These are phyloP conservation scores for Chytriomyces confervae DNA, from an alignment of 192 early-diverging fungal genomes.

Conservation along the genomic window DNA sequence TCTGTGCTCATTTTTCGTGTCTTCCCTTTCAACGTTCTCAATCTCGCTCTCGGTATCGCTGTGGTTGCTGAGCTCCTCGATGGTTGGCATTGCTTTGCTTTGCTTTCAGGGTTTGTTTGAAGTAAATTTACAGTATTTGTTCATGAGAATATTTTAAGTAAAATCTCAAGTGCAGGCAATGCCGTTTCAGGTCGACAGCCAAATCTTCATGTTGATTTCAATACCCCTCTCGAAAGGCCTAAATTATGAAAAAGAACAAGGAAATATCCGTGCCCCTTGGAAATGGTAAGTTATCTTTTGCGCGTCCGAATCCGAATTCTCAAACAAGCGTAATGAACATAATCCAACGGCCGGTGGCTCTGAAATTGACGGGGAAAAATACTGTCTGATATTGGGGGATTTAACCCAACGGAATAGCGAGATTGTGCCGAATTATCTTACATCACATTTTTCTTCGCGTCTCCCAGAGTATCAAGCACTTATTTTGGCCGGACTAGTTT, in stretches of 20 bases:
- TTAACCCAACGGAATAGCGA: constrained; percentile 67
- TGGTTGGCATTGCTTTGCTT: not conserved
- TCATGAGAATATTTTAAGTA: too few species aligned
- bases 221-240: constrained; percentile 85
- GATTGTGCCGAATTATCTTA: constrained; percentile 50
- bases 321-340: not conserved
- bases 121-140: too few species aligned
- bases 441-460: not conserved
- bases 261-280: constrained; percentile 46
- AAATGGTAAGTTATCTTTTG: constrained; percentile 26
- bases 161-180: not conserved
- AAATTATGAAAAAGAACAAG: constrained; percentile 61
- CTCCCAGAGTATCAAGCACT: constrained; percentile 74
- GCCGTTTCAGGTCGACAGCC: constrained; percentile 37
- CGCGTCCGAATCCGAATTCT: constrained; percentile 2
- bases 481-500: constrained; percentile 91
- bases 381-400: constrained; percentile 81
- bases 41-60: not conserved
- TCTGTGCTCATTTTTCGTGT: not conserved
- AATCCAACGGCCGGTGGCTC: constrained; percentile 59
- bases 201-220: constrained; percentile 83
- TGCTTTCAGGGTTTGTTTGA: not conserved
- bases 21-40: not conserved
- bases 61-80: not conserved
- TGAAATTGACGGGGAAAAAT: constrained; percentile 72